Base-by-base conservation (phyloP, 352 stramenopile genomes). In the Phytophthora boehmeriae region DNA sequence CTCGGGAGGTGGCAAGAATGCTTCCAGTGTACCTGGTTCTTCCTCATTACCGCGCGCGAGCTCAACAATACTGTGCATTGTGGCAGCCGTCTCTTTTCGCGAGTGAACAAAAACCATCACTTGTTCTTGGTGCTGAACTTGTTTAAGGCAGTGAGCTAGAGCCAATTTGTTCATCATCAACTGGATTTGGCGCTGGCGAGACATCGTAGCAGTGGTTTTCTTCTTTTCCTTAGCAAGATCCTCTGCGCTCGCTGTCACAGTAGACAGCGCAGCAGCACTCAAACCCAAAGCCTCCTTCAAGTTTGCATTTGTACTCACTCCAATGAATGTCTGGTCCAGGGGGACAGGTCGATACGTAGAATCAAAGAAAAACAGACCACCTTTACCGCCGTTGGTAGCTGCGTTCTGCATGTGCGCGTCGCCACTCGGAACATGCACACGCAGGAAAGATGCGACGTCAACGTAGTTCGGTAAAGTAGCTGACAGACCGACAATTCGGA, bases 81-180 rank as follows among this genome's bases (percentile, higher is more conserved):
- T 99, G 30, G 89, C 88, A 19, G 93, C 88, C 0, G 98, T 99
- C 48, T 99, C 97, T 66, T 99, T 99, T 30, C 98, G 92, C 14
- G 93, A 98, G 75, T 99, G 97, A 8, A 99, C 98, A 82, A 99
- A 99, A 8, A 99, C 96, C 98, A 99, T 99, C 2, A 99, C 85
- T 56, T 96, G 88, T 60, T 96, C 77, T 11, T 81, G 75, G 34
- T 83, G 71, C 36, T 78, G 63, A 0, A 93, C 75, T 34, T 92
- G 84, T 39, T 77, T 71, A 16, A 93, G 46, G 38, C 86, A 93
- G 45, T 93, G 85, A 1, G 75, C 72, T 8, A 88, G 77, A 17
- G 83, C 76, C 16, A 96, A 68, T 60, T 97, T 91, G 71, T 95
- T 93, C 86, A 96, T 93, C 65, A 92, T 83, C 49, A 90, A 41